Conservation (phyloP, 2,329 filamentous ascomycete genomes). For the Nannizziopsis barbatae region DNA sequence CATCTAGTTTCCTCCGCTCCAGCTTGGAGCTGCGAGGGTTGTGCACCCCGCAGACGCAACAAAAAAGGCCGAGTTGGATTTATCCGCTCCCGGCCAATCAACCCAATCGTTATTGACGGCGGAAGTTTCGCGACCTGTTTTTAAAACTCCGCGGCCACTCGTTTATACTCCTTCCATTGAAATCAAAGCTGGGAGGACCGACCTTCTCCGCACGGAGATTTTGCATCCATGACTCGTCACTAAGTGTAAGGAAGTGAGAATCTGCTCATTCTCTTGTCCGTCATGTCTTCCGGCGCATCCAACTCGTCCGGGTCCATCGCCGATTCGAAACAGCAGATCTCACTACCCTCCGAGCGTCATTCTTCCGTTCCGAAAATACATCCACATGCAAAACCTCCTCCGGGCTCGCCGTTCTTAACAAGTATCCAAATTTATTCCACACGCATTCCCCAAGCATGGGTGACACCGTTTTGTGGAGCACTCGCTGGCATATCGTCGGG, state of each 20-base stretch:
- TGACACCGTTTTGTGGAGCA: slow-evolving; percentile 80
- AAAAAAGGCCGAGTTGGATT: slow-evolving; percentile 3
- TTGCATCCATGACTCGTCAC: slow-evolving; percentile 33
- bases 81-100: not conserved
- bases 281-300: slow-evolving; percentile 38
- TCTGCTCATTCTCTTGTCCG: slow-evolving; percentile 29
- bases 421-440: slow-evolving; percentile 35
- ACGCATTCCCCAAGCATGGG: slow-evolving; percentile 43
- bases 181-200: slow-evolving; percentile 4
- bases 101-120: not conserved
- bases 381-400: slow-evolving; percentile 22
- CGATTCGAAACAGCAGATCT: slow-evolving; percentile 20
- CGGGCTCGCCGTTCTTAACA: slow-evolving; percentile 22
- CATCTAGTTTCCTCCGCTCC: slow-evolving; percentile 20
- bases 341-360: slow-evolving; percentile 9
- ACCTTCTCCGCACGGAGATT: slow-evolving; percentile 21
- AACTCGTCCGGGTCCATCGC: slow-evolving; percentile 28
- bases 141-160: not conserved
- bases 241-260: slow-evolving; percentile 31
- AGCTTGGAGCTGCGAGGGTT: slow-evolving; percentile 21
- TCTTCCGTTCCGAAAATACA: slow-evolving; percentile 20
- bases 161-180: not conserved
- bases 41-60: slow-evolving; percentile 22
- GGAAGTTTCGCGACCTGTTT: not conserved
- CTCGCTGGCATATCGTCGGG: slow-evolving; percentile 85